Conservation (phyloP, 2,329 filamentous ascomycete genomes). For the Leptographium radiaticola region DNA sequence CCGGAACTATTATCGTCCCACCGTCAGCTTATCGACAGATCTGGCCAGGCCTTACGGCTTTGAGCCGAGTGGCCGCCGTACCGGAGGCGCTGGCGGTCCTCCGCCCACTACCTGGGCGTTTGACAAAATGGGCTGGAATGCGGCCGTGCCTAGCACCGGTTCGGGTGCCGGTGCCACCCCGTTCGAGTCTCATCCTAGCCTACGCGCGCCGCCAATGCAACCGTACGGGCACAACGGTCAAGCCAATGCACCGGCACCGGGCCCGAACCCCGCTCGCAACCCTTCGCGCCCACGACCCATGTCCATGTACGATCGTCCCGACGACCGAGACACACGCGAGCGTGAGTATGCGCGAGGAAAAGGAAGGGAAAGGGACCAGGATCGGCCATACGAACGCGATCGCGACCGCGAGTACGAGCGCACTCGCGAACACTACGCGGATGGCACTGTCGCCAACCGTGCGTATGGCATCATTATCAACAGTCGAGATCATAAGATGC, state of each 20-base stretch:
- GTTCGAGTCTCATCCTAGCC: constrained; percentile 28
- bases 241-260: background rate
- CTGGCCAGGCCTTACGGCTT: constrained; percentile 29
- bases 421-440: constrained; percentile 9
- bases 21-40: constrained; percentile 37
- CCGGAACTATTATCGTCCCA: constrained; percentile 40
- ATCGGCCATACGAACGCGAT: constrained; percentile 6
- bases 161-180: constrained; percentile 7
- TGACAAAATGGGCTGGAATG: constrained; percentile 47
- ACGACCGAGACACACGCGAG: constrained; percentile 26
- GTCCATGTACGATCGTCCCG: constrained; percentile 21
- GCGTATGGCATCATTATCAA: constrained; percentile 9
- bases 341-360: constrained; percentile 18
- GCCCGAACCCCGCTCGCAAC: constrained; percentile 13
- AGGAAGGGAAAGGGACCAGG: constrained; percentile 11
- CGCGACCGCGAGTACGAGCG: constrained; percentile 11
- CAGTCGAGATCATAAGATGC: constrained; percentile 9
- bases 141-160: constrained; percentile 6
- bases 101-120: constrained; percentile 59
- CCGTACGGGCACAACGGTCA: background rate
- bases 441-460: constrained; percentile 9
- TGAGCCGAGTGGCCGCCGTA: constrained; percentile 16
- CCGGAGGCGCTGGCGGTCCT: constrained; percentile 29
- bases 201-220: background rate
- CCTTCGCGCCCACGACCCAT: constrained; percentile 16